A percentile compares a stretch with the other conserved stretches of the same genome.
Conservation (phyloP, 192 early-diverging fungal species). For the Phlyctochytrium arcticum region DNA sequence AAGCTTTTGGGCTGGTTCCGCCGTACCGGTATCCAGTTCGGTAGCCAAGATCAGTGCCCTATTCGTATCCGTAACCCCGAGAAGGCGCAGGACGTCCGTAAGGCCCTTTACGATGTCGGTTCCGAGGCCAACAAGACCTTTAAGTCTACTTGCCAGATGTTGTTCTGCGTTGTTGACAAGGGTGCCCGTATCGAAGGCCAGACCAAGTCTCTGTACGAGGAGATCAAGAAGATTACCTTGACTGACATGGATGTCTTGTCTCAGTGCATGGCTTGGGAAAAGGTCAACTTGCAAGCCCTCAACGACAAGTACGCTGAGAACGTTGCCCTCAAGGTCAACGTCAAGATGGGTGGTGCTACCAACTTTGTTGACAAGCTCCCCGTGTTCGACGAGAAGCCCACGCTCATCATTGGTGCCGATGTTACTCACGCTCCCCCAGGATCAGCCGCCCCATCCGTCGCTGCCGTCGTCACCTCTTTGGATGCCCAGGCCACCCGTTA, state of each 20-base stretch:
- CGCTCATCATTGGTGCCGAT: conserved; percentile 81
- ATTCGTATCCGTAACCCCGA: neutral
- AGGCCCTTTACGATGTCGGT: conserved; percentile 43
- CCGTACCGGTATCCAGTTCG: neutral
- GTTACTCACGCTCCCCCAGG: conserved; percentile 82
- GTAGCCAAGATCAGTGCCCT: neutral
- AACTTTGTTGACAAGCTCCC: conserved; percentile 25
- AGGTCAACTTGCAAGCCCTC: conserved; percentile 27
- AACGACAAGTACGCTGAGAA: conserved; percentile 68
- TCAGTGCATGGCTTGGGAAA: conserved; percentile 64
- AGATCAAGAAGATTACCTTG: conserved; percentile 76
- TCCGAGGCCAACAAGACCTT: conserved; percentile 27
- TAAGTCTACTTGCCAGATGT: conserved; percentile 53
- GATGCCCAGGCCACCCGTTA: conserved; percentile 32
- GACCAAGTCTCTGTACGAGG: conserved; percentile 57
- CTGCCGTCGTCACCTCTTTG: conserved; percentile 41
- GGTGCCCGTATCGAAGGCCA: conserved; percentile 30
- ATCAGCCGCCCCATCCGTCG: conserved; percentile 40
- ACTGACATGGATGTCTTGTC: conserved; percentile 75
- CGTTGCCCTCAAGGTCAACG: conserved; percentile 75
- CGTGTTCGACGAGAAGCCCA: conserved; percentile 33
- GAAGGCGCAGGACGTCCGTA: conserved; percentile 15
- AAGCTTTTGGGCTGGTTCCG: neutral
- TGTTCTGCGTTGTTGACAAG: conserved; percentile 53
- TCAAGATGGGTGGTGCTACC: conserved; percentile 62